Conservation (phyloP, 768 basidiomycete genomes). For the Crepidotus variabilis region DNA sequence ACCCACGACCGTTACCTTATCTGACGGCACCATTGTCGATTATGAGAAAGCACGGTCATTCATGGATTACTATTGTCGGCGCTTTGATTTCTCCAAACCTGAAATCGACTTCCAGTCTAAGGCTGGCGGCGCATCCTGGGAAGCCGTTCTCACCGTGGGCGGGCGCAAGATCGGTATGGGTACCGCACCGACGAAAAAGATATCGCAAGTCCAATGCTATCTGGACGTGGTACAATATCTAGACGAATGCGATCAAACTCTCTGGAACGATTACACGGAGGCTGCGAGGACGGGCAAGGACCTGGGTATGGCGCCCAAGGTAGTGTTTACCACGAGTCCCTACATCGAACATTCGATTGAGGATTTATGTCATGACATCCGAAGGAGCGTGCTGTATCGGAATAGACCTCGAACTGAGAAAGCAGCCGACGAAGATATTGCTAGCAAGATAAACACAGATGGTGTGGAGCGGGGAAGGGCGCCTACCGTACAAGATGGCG, state of each 20-base stretch:
- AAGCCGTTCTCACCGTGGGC: constrained; percentile 72
- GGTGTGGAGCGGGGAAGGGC: too few relatives aligned
- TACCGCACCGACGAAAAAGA: constrained; percentile 63
- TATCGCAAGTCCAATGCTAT: constrained; percentile 67
- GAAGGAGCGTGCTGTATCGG: constrained; percentile 57
- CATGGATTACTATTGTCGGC: constrained; percentile 92
- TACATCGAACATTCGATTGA: constrained; percentile 65
- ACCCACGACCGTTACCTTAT: constrained; percentile 33
- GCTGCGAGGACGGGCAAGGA: constrained; percentile 63
- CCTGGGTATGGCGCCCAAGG: constrained; percentile 67
- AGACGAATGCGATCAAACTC: constrained; percentile 72
- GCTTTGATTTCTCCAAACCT: constrained; percentile 70
- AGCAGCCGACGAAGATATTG: constrained; percentile 18
- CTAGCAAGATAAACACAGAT: background rate
- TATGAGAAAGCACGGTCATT: constrained; percentile 80
- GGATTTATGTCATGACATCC: constrained; percentile 66
- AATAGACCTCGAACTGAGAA: constrained; percentile 38
- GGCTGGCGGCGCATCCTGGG: constrained; percentile 44
- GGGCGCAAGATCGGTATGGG: constrained; percentile 84
- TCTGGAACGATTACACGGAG: constrained; percentile 72
- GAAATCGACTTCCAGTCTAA: constrained; percentile 50
- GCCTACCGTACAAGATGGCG: background rate
- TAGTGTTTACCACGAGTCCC: constrained; percentile 62
- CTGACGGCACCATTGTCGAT: constrained; percentile 59
- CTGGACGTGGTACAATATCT: constrained; percentile 88